phyloP scores from a whole-genome alignment of 768 basidiomycete species.

The Trametes sanguinea region DNA sequence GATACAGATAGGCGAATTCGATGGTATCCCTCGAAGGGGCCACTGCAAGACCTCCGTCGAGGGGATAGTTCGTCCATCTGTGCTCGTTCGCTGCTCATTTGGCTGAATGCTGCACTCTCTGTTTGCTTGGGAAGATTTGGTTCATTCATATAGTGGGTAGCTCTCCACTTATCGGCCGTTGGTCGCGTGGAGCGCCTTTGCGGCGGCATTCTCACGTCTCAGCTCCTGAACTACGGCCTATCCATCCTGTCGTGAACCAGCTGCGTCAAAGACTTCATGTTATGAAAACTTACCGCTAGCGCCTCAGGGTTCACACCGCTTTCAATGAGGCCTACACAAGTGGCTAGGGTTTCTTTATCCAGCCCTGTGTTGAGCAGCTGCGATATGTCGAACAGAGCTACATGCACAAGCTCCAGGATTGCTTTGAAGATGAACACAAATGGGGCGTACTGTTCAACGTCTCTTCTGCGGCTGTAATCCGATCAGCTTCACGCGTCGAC shows the following conservation, averaged over 20 bases:
- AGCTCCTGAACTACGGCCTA: constrained; percentile 88
- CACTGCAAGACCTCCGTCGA: too few relatives aligned
- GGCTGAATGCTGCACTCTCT: background rate
- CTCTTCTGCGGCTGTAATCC: constrained; percentile 18
- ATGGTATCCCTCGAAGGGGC: too few relatives aligned
- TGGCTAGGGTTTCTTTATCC: constrained; percentile 90
- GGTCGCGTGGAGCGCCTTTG: constrained; percentile 36
- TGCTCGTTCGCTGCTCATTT: too few relatives aligned
- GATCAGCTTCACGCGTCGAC: constrained; percentile 19
- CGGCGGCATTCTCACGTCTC: constrained; percentile 60
- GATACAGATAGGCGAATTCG: too few relatives aligned
- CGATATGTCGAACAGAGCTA: constrained; percentile 86
- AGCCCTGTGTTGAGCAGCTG: constrained; percentile 85
- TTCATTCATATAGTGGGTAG: background rate
- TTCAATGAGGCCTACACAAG: constrained; percentile 91
- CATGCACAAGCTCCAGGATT: background rate
- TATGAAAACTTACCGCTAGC: constrained; percentile 63
- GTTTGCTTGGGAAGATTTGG: background rate
- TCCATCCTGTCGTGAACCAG: constrained; percentile 1
- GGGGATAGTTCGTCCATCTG: too few relatives aligned
- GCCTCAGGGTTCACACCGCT: constrained; percentile 92
- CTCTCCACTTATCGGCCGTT: constrained; percentile 29
- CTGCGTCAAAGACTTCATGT: background rate
- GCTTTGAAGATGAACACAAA: too few relatives aligned
- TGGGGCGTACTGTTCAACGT: constrained; percentile 18